These are phyloP conservation scores for Ceratobasidium sp. DNA, from an alignment of 1,284 basidiomycete genomes.

Conservation along the genomic window DNA sequence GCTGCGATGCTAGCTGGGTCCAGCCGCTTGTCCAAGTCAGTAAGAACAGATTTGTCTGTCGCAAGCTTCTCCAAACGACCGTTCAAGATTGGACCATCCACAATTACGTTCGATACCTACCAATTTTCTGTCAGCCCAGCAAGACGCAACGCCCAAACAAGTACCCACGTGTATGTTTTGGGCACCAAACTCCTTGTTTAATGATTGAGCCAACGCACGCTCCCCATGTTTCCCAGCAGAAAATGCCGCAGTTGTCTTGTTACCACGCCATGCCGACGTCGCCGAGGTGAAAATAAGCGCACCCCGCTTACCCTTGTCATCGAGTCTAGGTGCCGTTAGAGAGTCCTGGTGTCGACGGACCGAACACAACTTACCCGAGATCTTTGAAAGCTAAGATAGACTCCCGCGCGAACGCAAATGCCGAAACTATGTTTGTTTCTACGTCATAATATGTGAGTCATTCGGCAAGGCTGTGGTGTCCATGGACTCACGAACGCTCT, in stretches of 20 bases:
- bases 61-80: slow-evolving; percentile 54
- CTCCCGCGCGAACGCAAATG: slow-evolving; percentile 75
- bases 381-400: slow-evolving; percentile 70
- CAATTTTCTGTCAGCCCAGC: not conserved
- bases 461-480: slow-evolving; percentile 44
- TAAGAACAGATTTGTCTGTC: slow-evolving; percentile 56
- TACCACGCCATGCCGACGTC: slow-evolving; percentile 74
- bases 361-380: slow-evolving; percentile 56
- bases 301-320: slow-evolving; percentile 64
- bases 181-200: slow-evolving; percentile 82
- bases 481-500: slow-evolving; percentile 58
- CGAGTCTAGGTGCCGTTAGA: slow-evolving; percentile 52
- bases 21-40: slow-evolving; percentile 62
- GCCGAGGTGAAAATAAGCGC: slow-evolving; percentile 83
- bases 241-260: slow-evolving; percentile 71
- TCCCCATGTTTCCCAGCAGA: slow-evolving; percentile 74
- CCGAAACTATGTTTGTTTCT: slow-evolving; percentile 67
- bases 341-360: not conserved
- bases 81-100: slow-evolving; percentile 65
- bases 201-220: slow-evolving; percentile 75
- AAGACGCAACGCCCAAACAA: slow-evolving; percentile 5
- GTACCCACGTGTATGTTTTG: slow-evolving; percentile 73
- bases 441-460: slow-evolving; percentile 48
- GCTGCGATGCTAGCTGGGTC: slow-evolving; percentile 73
- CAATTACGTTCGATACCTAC: slow-evolving; percentile 56